A percentile compares a stretch with the other conserved stretches of the same genome.
These are phyloP conservation scores for Kalanchoe fedtschenkoi DNA, from an alignment of 164 flowering plant species.

Conservation along the genomic window DNA sequence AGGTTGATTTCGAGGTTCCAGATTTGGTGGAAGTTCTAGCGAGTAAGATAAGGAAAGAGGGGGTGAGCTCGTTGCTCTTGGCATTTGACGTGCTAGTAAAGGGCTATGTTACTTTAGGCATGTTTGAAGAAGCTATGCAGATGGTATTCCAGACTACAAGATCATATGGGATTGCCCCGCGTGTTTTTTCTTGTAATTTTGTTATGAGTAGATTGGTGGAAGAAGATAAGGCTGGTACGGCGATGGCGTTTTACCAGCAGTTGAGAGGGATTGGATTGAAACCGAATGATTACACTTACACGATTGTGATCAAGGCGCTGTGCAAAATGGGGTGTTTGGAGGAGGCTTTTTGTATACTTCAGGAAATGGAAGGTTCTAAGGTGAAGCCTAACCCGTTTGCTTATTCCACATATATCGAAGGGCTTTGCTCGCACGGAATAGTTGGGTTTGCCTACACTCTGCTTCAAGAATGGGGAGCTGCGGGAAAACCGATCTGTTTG, in stretches of 20 bases:
- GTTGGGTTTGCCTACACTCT: constrained; percentile 31
- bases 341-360: constrained; percentile 33
- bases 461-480: constrained; percentile 24
- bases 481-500: constrained; percentile 19
- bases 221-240: constrained; percentile 29
- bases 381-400: constrained; percentile 35
- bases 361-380: constrained; percentile 41
- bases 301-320: constrained; percentile 44
- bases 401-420: constrained; percentile 40
- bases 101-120: constrained; percentile 30
- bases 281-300: constrained; percentile 53
- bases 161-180: constrained; percentile 26
- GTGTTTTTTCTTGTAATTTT: constrained; percentile 44
- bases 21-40: constrained; percentile 34
- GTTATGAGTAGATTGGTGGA: constrained; percentile 45
- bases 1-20: constrained; percentile 22
- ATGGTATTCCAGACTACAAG: constrained; percentile 24
- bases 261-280: constrained; percentile 36
- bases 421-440: constrained; percentile 34
- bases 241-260: constrained; percentile 34
- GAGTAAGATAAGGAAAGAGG: constrained; percentile 13
- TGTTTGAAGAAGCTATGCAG: constrained; percentile 60
- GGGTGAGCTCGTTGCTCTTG: constrained; percentile 10
- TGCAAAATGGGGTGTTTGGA: constrained; percentile 38
- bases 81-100: constrained; percentile 43